Base-by-base conservation (phyloP, 768 basidiomycete genomes). In the Xerocomus brunneocitrinus region DNA sequence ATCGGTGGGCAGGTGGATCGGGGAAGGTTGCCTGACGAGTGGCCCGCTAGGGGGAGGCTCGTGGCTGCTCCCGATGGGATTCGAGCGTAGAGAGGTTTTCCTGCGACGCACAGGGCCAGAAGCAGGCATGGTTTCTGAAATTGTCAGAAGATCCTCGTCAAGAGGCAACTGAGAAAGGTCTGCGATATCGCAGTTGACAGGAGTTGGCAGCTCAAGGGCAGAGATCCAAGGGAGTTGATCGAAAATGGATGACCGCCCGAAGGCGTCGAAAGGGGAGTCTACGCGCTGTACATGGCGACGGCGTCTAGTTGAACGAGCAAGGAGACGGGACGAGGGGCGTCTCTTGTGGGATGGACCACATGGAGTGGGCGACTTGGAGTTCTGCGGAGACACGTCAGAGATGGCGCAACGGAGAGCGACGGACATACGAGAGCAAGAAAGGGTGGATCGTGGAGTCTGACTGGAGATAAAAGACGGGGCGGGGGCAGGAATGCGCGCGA, bases 171-270 rank as follows among this genome's bases (percentile, higher is more conserved):
- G 79, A 2, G 84, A 85, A 41, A 86, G 78, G 69, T 87, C 84
- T 50, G 84, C 84, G 55, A 85, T 79, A 60, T 86, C 82, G 63
- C 74, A 75, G 60, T 74, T 71, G 60, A 72, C 51, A 49, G 78
- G 73, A 13, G 77, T 72, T 6, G 78, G 56, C 48, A 69, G 54
- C 48, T 87, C 80, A 47, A 87, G 70, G 8, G 79, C 74, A 25
- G 83, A 74, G 49, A 85, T 82, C 85, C 85, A 88, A 4, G 85
- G 83, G 9, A 88, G 76, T 27, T 76, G 72, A 70, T 87, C 85
- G 63, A 87, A 85, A 40, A 72, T 58, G 43, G 73, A 58, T 35
- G 64, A 53, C 2, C 71, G 66, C 4, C 59, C 62, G 55, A 62
- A 60, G 36, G 73, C 59, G 39, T 75, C 71, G 53, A 74, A 50